phyloP scores from a whole-genome alignment of 2,329 filamentous ascomycete genomes.

The Blumeria hordei region DNA sequence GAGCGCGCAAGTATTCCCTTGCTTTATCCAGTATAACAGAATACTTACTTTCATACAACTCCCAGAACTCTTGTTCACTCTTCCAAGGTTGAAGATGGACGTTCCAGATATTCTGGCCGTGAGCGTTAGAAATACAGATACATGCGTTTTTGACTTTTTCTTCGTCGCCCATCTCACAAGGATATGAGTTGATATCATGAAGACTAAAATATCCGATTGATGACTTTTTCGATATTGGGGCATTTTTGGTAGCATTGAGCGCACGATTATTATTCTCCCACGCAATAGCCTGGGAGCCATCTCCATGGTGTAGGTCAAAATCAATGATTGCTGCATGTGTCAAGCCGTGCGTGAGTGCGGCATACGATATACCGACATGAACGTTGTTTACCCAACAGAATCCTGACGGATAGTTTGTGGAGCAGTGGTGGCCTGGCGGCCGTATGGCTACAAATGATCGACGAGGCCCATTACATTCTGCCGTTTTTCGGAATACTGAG shows the following conservation, averaged over 20 bases:
- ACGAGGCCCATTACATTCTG: slow-evolving; percentile 28
- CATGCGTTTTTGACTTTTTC: slow-evolving; percentile 89
- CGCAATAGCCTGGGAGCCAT: slow-evolving; percentile 84
- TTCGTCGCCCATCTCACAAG: slow-evolving; percentile 79
- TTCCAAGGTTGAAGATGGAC: slow-evolving; percentile 81
- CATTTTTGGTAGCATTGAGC: slow-evolving; percentile 38
- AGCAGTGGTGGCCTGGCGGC: slow-evolving; percentile 90
- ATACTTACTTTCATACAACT: slow-evolving; percentile 63
- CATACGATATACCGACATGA: slow-evolving; percentile 87
- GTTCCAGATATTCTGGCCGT: slow-evolving; percentile 90
- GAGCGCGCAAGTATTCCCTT: slow-evolving; percentile 46
- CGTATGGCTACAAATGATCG: slow-evolving; percentile 81
- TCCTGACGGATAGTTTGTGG: slow-evolving; percentile 65
- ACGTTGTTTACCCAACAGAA: slow-evolving; percentile 99
- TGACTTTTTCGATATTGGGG: slow-evolving; percentile 53
- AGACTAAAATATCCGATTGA: slow-evolving; percentile 90
- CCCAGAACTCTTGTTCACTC: slow-evolving; percentile 66
- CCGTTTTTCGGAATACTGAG: slow-evolving; percentile 38
- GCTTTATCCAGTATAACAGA: slow-evolving; percentile 56
- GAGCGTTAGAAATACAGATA: slow-evolving; percentile 79
- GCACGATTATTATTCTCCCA: slow-evolving; percentile 72
- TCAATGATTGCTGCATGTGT: slow-evolving; percentile 51
- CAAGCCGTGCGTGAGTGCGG: slow-evolving; percentile 55
- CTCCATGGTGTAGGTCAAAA: slow-evolving; percentile 77
- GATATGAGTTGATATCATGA: slow-evolving; percentile 96